Evolutionary conservation across 495 filamentous ascomycete species (phyloP).

Genomic region (Glonium stellatum): DNA sequence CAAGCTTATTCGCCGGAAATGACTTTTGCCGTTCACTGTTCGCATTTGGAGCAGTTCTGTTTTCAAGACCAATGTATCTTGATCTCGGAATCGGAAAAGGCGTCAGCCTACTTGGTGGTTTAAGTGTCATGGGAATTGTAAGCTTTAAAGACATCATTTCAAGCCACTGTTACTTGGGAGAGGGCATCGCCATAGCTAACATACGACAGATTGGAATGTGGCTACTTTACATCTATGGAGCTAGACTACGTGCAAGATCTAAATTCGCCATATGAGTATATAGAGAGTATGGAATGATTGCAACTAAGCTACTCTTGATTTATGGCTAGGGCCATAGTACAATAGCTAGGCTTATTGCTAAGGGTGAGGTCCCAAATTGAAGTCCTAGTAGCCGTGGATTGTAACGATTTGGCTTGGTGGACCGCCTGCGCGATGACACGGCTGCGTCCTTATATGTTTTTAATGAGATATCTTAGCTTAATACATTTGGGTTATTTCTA

Average conservation of each 20-base stretch:
- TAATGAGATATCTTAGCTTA: too few relatives aligned
- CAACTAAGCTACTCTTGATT: too few relatives aligned
- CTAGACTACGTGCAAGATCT: slow-evolving; percentile 34
- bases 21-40: slow-evolving; percentile 49
- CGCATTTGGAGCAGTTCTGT: slow-evolving; percentile 49
- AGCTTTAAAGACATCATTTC: not conserved
- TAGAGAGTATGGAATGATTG: too few relatives aligned
- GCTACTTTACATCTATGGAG: slow-evolving; percentile 45
- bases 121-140: slow-evolving; percentile 48
- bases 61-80: slow-evolving; percentile 47
- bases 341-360: too few relatives aligned
- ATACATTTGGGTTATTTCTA: too few relatives aligned
- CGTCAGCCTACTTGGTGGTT: slow-evolving; percentile 46
- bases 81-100: slow-evolving; percentile 50
- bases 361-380: too few relatives aligned
- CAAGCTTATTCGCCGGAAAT: slow-evolving; percentile 53
- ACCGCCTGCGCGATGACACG: too few relatives aligned
- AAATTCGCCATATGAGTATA: slow-evolving; percentile 22
- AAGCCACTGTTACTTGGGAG: too few relatives aligned
- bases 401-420: too few relatives aligned
- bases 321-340: too few relatives aligned
- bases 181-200: not conserved
- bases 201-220: slow-evolving; percentile 40
- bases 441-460: too few relatives aligned
- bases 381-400: too few relatives aligned